Base-by-base conservation (phyloP, 2,329 filamentous ascomycete species). In the Pezicula neosporulosa region DNA sequence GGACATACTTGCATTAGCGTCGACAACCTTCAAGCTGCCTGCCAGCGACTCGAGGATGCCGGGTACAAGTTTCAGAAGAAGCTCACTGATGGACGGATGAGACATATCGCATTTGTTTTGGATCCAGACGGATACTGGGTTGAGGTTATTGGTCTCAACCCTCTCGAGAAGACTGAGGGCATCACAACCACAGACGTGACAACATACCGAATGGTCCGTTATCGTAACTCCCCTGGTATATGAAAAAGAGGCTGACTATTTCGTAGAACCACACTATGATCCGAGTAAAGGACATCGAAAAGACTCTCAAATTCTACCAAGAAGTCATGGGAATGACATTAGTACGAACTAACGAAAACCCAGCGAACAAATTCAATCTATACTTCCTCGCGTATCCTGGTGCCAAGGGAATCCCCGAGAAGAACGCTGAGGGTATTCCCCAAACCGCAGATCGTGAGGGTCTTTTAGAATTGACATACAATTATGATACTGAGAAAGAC, bases 11-110 rank as follows among this genome's bases (percentile, higher is more conserved):
- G 89, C 64, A 85, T 97, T 67, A 83, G 81, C 47, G 87, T 91
- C 46, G 87, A 91, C 72, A 85, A 90, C 68, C 86, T 97, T 56
- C 89, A 96, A 73, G 90, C 87, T 3, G 92, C 93, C 2, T 97
- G 94, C 76, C 77, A 91, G 75, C 82, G 92, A 51, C 80, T 99
- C 54, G 90, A 96, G 69, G 88, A 93, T 66, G 91, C 88, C 6
- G 92, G 92, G 0, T 96, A 96, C 73, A 81, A 81, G 56, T 99
- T 97, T 73, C 90, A 97, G 78, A 97, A 97, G 83, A 95, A 90
- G 73, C 76, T 97, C 51, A 83, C 83, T 0, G 93, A 97, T 59
- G 94, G 94, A 2, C 81, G 86, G 51, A 96, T 95, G 89, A 81
- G 80, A 64, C 73, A 89, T 64, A 96, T 97, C 64, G 94, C 93